Percentiles rank a stretch among this genome's conserved stretches.
These are phyloP conservation scores for Cyberlindnera petersonii DNA, from an alignment of 805 yeast species.

Conservation along the genomic window DNA sequence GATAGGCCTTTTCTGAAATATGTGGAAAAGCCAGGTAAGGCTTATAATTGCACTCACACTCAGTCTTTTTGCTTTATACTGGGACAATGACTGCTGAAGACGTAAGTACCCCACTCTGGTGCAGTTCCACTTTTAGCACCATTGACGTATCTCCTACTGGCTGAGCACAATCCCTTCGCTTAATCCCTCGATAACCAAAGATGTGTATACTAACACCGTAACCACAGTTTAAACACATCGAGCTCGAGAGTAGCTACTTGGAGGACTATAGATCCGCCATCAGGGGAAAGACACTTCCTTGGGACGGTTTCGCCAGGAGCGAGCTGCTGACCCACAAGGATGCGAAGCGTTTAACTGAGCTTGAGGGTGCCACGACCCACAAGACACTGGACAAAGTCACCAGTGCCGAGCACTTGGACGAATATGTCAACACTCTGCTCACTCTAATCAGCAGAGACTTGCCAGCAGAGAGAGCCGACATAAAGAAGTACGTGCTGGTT, in stretches of 20 bases:
- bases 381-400: slow-evolving; percentile 40
- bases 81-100: slow-evolving; percentile 2
- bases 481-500: slow-evolving; percentile 60
- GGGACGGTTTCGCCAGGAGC: slow-evolving; percentile 87
- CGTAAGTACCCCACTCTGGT: too few relatives aligned
- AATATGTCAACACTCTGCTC: slow-evolving; percentile 52
- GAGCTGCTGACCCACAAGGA: slow-evolving; percentile 63
- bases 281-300: slow-evolving; percentile 78
- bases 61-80: too few relatives aligned
- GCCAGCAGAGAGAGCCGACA: slow-evolving; percentile 52
- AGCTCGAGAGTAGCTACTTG: slow-evolving; percentile 62
- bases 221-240: slow-evolving; percentile 6
- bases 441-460: slow-evolving; percentile 48
- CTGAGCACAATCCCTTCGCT: too few relatives aligned
- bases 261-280: slow-evolving; percentile 63
- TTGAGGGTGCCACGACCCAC: slow-evolving; percentile 32
- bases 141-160: too few relatives aligned
- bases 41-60: too few relatives aligned
- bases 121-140: too few relatives aligned
- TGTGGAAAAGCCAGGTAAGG: too few relatives aligned
- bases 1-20: too few relatives aligned
- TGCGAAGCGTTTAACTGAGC: slow-evolving; percentile 41
- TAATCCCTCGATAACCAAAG: too few relatives aligned
- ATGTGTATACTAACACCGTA: background rate
- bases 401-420: slow-evolving; percentile 36